phyloP scores from a whole-genome alignment of 2,329 filamentous ascomycete genomes.

The Trichoderma asperellum region DNA sequence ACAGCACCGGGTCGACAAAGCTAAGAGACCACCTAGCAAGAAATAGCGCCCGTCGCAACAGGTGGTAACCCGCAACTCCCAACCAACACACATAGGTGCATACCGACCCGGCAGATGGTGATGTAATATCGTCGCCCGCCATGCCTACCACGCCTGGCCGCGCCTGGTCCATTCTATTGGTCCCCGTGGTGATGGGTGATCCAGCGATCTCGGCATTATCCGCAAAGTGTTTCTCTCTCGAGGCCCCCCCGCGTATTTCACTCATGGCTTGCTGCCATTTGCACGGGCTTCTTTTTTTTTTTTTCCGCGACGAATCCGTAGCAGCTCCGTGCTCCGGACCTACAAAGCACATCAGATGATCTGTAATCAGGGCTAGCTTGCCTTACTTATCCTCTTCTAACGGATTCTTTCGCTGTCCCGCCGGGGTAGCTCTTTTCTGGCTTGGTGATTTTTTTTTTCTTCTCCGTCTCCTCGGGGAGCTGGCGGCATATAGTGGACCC shows the following conservation, averaged over 20 bases:
- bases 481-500: slow-evolving; percentile 16
- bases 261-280: not conserved
- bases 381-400: slow-evolving; percentile 16
- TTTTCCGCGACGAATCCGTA: not conserved
- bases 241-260: not conserved
- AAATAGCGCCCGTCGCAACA: not conserved
- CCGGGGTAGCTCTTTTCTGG: slow-evolving; percentile 16
- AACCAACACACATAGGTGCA: not conserved
- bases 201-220: slow-evolving; percentile 28
- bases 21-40: not conserved
- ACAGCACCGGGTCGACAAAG: not conserved
- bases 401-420: slow-evolving; percentile 14
- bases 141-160: not conserved
- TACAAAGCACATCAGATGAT: slow-evolving; percentile 17
- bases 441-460: not conserved
- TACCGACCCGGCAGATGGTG: slow-evolving; percentile 1
- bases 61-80: not conserved
- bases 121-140: slow-evolving; percentile 11
- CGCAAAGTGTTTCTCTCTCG: slow-evolving; percentile 6
- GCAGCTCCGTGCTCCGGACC: slow-evolving; percentile 8
- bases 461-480: not conserved
- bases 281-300: not conserved
- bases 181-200: slow-evolving; percentile 18
- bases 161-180: slow-evolving; percentile 7
- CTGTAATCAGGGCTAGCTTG: slow-evolving; percentile 22